Conservation (phyloP, 345 rosid genomes). For the Adansonia digitata region DNA sequence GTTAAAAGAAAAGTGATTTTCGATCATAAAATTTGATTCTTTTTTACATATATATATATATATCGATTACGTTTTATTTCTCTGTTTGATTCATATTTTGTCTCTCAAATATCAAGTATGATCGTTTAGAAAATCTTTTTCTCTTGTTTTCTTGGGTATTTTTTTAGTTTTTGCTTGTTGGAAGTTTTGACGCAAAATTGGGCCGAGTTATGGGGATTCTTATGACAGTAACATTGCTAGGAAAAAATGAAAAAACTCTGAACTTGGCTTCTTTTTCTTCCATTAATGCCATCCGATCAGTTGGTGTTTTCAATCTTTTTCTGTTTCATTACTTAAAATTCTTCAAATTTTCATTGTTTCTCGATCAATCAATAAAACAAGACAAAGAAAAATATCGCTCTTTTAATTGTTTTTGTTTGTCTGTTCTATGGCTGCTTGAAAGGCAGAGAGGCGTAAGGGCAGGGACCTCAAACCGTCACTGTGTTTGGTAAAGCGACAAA, state of each 20-base stretch:
- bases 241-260: background rate
- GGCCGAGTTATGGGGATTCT: background rate
- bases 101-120: background rate
- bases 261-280: background rate
- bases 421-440: constrained; percentile 10
- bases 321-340: background rate
- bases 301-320: background rate
- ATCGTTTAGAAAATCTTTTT: background rate
- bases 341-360: background rate
- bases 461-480: background rate
- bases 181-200: background rate
- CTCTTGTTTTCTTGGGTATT: background rate
- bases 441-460: background rate
- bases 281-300: background rate
- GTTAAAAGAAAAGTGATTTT: background rate
- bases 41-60: background rate
- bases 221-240: background rate
- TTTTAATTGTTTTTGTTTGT: background rate
- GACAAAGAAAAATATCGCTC: background rate
- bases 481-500: constrained; percentile 8
- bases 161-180: background rate
- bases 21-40: background rate
- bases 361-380: background rate
- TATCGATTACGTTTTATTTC: background rate
- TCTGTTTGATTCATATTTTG: background rate